A percentile compares a stretch with the other conserved stretches of the same genome.
Evolutionary conservation across 768 basidiomycete genomes (phyloP).

Genomic region (Cytidiella melzeri): DNA sequence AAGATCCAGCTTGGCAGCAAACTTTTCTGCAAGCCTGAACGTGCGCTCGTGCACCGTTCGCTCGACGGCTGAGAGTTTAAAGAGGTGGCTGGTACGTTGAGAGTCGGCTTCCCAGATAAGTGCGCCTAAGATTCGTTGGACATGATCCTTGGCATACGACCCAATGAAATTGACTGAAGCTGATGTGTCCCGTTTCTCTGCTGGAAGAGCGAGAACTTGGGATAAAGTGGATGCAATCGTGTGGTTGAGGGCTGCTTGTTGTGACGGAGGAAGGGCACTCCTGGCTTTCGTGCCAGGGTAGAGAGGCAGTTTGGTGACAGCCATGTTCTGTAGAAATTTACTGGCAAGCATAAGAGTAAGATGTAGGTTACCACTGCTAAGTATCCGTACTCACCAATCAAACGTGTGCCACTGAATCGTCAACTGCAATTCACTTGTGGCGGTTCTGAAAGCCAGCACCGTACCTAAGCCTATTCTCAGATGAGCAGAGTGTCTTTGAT

Average conservation of each 20-base stretch:
- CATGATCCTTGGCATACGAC: slow-evolving; percentile 52
- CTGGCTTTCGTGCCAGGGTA: slow-evolving; percentile 50
- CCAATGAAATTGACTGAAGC: slow-evolving; percentile 45
- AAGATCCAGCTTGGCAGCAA: slow-evolving; percentile 42
- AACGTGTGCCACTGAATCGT: too few species aligned
- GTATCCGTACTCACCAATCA: too few species aligned
- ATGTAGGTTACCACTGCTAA: too few species aligned
- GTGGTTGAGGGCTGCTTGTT: slow-evolving; percentile 40
- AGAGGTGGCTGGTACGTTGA: slow-evolving; percentile 5
- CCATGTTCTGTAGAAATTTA: slow-evolving; percentile 17
- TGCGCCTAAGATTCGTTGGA: slow-evolving; percentile 43
- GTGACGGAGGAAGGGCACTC: slow-evolving; percentile 45
- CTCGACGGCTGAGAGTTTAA: slow-evolving; percentile 31
- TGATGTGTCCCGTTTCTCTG: slow-evolving; percentile 38
- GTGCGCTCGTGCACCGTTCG: slow-evolving; percentile 41
- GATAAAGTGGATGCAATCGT: slow-evolving; percentile 43
- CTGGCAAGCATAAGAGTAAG: too few species aligned
- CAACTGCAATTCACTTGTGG: too few species aligned
- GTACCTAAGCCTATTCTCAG: too few species aligned
- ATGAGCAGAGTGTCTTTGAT: too few species aligned
- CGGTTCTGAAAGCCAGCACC: too few species aligned
- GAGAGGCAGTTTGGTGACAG: slow-evolving; percentile 35
- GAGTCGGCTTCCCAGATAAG: slow-evolving; percentile 47
- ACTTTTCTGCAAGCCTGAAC: slow-evolving; percentile 51
- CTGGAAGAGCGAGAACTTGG: slow-evolving; percentile 42